Evolutionary conservation across 495 filamentous ascomycete species (phyloP), one percentile per base, ranked within the genome.

Genomic region (Penicillium roqueforti): DNA sequence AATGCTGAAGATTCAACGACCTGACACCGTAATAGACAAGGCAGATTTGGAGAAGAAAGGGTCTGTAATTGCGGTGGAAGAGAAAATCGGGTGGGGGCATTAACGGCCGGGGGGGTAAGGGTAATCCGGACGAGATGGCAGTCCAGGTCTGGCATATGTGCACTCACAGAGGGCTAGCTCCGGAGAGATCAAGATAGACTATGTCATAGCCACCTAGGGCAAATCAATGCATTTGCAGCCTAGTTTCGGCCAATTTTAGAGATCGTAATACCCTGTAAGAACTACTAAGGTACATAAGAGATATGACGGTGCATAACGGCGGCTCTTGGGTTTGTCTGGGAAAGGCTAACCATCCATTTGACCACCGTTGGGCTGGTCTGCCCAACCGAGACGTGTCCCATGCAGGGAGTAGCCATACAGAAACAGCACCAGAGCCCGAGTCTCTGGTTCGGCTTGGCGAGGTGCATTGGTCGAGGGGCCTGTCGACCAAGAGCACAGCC

Each of bases 21-120:
- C 60, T 66, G 56, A 70, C 62, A 61, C 69, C 69, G 60, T 51
- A 44, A 53, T 47, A 55, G 67, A 51, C 68, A 67, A 75, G 72
- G 72, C 72, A 72, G 72, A 73, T 56, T 73, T 61, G 48, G 40
- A 18, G 54, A 47, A 20, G 47, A 51, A 53, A 55, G 56, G 39
- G 51, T 57, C 57, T 64, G 66, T 61, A 55, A 61, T 61, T 58
- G 66, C 56, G 54, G 60, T 64, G 62, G 65, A 55, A 54, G 51
- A 34, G 46, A 55, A 45, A 53, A 56, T 37, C 46, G 54, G 62
- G 59, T 57, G 58, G 60, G 51, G 44, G 59, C 49, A 56, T 50
- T 58, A 65, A 65, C 57, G 51, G 51, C 34, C 49, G 60, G 61
- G 56, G 57, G 55, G 2, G n/a, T n/a, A 34, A 36, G 28, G 28